These are phyloP conservation scores for Quercus lobata DNA, from an alignment of 331 rosid species.

Conservation along the genomic window DNA sequence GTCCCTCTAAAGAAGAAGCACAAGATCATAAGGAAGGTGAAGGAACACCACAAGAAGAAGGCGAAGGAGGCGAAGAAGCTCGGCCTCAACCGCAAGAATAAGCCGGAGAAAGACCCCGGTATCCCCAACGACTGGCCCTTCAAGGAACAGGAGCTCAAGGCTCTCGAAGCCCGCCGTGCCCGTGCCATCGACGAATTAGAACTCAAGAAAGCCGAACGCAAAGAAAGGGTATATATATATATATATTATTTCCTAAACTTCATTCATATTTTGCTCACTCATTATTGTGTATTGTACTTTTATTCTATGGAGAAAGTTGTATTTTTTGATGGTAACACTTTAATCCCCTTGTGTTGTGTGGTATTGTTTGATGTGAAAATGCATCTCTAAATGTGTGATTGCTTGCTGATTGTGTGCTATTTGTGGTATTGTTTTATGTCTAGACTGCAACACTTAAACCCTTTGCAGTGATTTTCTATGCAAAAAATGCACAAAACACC, in stretches of 20 bases:
- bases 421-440: too few species aligned
- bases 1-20: conserved; percentile 73
- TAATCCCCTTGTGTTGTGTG: too few species aligned
- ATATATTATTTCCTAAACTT: too few species aligned
- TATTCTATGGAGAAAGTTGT: neutral
- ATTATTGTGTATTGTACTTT: neutral
- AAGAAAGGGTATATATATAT: conserved; percentile 94
- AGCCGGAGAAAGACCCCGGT: conserved; percentile 94
- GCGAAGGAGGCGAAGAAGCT: conserved; percentile 92
- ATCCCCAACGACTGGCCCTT: conserved; percentile 98
- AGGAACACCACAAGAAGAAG: conserved; percentile 77
- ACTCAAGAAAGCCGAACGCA: conserved; percentile 82
- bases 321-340: too few species aligned
- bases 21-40: conserved; percentile 77
- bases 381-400: too few species aligned
- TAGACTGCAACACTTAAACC: too few species aligned
- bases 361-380: too few species aligned
- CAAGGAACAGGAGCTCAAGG: conserved; percentile 91
- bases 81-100: conserved; percentile 38
- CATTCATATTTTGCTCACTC: neutral
- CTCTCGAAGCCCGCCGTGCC: conserved; percentile 78
- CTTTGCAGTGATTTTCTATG: too few species aligned
- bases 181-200: conserved; percentile 66
- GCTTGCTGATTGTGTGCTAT: too few species aligned
- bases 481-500: too few species aligned